Conservation (phyloP, 257 asterid genomes). For the Ballota nigra region DNA sequence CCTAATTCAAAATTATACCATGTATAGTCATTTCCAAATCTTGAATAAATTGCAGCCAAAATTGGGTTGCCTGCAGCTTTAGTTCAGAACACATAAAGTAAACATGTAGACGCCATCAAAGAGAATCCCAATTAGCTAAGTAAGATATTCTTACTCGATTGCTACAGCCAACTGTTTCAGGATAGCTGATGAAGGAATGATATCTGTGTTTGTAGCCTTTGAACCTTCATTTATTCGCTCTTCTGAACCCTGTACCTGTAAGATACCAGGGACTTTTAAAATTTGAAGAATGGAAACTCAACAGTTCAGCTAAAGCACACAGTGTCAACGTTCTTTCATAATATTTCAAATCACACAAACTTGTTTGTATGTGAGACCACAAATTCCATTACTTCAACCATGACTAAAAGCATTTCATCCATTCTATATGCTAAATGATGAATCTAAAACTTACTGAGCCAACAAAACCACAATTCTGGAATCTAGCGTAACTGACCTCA, state of each 20-base stretch:
- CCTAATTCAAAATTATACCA: conserved; percentile 2
- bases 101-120: conserved; percentile 4
- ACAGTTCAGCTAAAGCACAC: conserved; percentile 20
- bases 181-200: conserved; percentile 65
- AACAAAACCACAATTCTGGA: conserved; percentile 4
- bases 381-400: conserved; percentile 8
- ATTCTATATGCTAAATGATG: background rate
- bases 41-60: conserved; percentile 1
- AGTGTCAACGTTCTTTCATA: background rate
- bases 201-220: conserved; percentile 42
- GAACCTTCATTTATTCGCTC: conserved; percentile 46
- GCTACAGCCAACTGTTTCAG: conserved; percentile 89
- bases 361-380: background rate
- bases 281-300: conserved; percentile 22
- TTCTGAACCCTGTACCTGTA: conserved; percentile 54
- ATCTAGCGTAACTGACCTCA: background rate
- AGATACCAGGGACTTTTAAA: conserved; percentile 22
- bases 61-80: conserved; percentile 1
- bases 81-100: conserved; percentile 2
- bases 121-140: conserved; percentile 12
- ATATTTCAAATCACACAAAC: background rate
- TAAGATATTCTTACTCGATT: conserved; percentile 62
- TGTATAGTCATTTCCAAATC: conserved; percentile 7
- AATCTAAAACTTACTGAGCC: conserved; percentile 15
- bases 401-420: background rate